Conservation (phyloP, 2,329 filamentous ascomycete species). For the Diaporthe amygdali region DNA sequence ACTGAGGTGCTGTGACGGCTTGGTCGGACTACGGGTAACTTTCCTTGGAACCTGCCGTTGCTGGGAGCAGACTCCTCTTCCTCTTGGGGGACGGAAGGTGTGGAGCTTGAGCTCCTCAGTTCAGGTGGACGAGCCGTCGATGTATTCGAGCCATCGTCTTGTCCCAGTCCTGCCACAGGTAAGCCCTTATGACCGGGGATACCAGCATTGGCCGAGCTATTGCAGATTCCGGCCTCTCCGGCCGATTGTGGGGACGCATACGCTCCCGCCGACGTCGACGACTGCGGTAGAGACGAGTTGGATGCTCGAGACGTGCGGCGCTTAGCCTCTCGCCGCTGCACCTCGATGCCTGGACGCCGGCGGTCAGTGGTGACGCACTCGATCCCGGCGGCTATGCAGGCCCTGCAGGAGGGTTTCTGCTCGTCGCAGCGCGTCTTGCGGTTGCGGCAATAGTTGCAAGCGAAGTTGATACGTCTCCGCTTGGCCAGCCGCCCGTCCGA, state of each 20-base stretch:
- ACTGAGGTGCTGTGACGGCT: neutral
- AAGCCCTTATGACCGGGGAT: too few relatives aligned
- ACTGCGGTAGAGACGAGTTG: neutral
- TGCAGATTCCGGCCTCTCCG: too few relatives aligned
- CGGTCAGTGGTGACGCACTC: neutral
- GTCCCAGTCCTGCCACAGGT: too few relatives aligned
- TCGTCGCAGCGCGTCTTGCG: constrained; percentile 37
- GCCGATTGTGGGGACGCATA: too few relatives aligned
- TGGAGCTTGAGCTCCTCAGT: too few relatives aligned
- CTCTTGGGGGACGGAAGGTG: too few relatives aligned
- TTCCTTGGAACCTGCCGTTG: neutral
- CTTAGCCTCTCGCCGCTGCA: neutral
- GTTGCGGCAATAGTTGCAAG: constrained; percentile 34
- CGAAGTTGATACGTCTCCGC: constrained; percentile 29
- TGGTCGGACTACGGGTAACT: neutral
- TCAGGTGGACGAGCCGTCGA: too few relatives aligned
- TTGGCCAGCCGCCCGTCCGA: constrained; percentile 16
- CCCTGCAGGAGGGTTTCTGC: constrained; percentile 30
- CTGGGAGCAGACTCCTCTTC: neutral
- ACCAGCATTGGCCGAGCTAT: too few relatives aligned
- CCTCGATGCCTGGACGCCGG: neutral
- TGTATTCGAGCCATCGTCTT: too few relatives aligned
- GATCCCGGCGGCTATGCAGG: neutral
- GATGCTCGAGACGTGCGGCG: neutral
- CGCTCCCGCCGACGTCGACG: too few relatives aligned